Base-by-base conservation (phyloP, 2,329 filamentous ascomycete genomes). In the Davidsoniella neocaledoniae region DNA sequence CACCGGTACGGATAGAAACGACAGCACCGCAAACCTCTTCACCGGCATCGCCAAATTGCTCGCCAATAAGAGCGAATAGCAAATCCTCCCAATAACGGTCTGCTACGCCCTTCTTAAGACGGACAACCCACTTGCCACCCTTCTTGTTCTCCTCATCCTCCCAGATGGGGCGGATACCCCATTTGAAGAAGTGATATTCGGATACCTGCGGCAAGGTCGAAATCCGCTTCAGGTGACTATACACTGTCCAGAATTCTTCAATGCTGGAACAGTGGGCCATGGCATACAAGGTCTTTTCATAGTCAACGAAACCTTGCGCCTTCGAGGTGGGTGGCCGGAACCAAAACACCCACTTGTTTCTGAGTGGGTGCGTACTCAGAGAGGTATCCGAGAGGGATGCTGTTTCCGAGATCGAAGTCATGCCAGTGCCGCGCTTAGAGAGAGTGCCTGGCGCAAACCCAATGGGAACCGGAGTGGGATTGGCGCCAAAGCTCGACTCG, bases 71-170 rank as follows among this genome's bases (percentile, higher is more conserved):
- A 23, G 86, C 87, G 58, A 96, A 71, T 53, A 96, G 69, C 46
- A 96, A 72, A 61, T 95, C 86, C 69, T 98, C 91, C 86, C 91
- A 98, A 65, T 94, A 95, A 50, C 90, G 79, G 65, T 96, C 91
- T 16, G 86, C 86, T 17, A 98, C 86, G 23, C 91, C 91, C 72
- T 98, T 98, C 76, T 94, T 95, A 62, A 98, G 70, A 56, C 90
- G 77, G 63, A 98, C 81, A 56, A 95, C 88, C 90, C 90, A 98
- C 68, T 98, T 98, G 47, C 91, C 91, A 49, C 91, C 91, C 57
- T 81, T 83, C 65, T 86, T 91, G 68, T 98, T 98, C 63, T 93
- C 86, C 43, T 94, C 87, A 58, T 98, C 91, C 65, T 98, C 91
- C 91, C 91, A 98, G 58, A 98, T 91, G 19, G 91, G 91, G 54